Percentiles rank a stretch among this genome's conserved stretches.
Evolutionary conservation across 192 early-diverging fungal genomes (phyloP).

Genomic region (Coemansia guatemalensis): DNA sequence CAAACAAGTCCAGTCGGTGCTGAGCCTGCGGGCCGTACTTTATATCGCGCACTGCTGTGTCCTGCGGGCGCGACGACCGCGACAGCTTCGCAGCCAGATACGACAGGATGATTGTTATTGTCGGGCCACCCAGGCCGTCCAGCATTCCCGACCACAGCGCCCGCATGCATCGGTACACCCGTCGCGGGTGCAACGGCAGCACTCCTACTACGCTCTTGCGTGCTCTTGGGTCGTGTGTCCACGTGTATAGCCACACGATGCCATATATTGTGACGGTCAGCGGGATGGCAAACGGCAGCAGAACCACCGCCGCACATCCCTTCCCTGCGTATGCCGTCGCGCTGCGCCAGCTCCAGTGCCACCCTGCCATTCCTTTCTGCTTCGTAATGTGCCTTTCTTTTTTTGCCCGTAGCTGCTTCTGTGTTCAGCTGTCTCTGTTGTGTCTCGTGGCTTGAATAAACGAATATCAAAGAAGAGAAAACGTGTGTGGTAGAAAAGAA

Average conservation of each 20-base stretch:
- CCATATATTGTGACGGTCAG: slow-evolving; percentile 25
- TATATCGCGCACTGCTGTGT: slow-evolving; percentile 53
- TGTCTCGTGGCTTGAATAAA: background rate
- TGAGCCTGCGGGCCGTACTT: slow-evolving; percentile 49
- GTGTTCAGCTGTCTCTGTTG: background rate
- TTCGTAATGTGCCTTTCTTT: background rate
- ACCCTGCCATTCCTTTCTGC: slow-evolving; percentile 1
- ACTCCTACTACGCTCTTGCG: slow-evolving; percentile 27
- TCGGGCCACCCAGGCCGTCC: slow-evolving; percentile 52
- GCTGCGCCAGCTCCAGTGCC: slow-evolving; percentile 30
- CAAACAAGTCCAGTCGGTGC: slow-evolving; percentile 52
- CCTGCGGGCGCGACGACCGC: slow-evolving; percentile 38
- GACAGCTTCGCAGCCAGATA: slow-evolving; percentile 46
- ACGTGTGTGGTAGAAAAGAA: background rate
- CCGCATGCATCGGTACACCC: slow-evolving; percentile 44
- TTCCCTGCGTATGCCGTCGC: slow-evolving; percentile 15
- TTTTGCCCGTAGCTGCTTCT: background rate
- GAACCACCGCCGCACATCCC: slow-evolving; percentile 11
- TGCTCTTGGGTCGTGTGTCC: slow-evolving; percentile 54
- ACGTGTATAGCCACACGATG: slow-evolving; percentile 50
- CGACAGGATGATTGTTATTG: slow-evolving; percentile 36
- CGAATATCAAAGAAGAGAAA: background rate
- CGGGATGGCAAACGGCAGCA: slow-evolving; percentile 47
- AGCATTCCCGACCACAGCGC: slow-evolving; percentile 53
- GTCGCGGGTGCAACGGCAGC: slow-evolving; percentile 42